These are phyloP conservation scores for Fusarium sp. DNA, from an alignment of 2,329 filamentous ascomycete genomes.

Conservation along the genomic window DNA sequence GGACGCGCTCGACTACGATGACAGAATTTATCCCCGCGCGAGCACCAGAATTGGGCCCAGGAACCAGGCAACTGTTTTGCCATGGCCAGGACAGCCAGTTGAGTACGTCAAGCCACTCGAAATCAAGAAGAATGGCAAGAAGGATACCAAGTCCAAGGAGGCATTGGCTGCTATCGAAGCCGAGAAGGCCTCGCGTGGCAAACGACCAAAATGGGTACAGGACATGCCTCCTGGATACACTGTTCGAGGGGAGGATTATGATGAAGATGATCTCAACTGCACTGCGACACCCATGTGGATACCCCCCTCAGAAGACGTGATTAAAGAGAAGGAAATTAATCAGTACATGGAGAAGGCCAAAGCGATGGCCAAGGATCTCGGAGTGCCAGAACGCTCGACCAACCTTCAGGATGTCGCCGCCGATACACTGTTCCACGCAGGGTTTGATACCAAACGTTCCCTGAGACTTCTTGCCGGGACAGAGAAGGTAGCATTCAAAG, in stretches of 20 bases:
- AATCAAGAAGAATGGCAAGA: conserved; percentile 85
- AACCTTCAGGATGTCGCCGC: conserved; percentile 90
- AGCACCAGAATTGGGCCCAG: conserved; percentile 92
- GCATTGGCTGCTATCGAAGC: conserved; percentile 82
- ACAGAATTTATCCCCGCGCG: conserved; percentile 95
- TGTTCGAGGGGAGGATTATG: conserved; percentile 82
- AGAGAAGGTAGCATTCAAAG: conserved; percentile 81
- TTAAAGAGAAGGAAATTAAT: conserved; percentile 72
- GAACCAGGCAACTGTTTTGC: conserved; percentile 86
- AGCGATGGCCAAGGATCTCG: conserved; percentile 73
- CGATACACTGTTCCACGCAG: conserved; percentile 76
- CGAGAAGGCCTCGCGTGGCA: conserved; percentile 82
- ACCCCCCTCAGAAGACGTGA: conserved; percentile 71
- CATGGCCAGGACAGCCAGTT: conserved; percentile 90
- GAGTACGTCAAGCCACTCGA: conserved; percentile 90
- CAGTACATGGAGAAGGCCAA: conserved; percentile 81
- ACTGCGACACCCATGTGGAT: conserved; percentile 85
- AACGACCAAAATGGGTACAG: conserved; percentile 91
- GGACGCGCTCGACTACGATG: conserved; percentile 95
- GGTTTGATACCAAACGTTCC: conserved; percentile 79
- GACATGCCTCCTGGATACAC: conserved; percentile 92
- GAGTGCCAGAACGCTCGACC: conserved; percentile 81
- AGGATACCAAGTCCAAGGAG: conserved; percentile 85
- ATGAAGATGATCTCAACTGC: conserved; percentile 77
- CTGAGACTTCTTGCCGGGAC: conserved; percentile 76